phyloP scores from a whole-genome alignment of 2,329 filamentous ascomycete species.

The Curvularia sp. region DNA sequence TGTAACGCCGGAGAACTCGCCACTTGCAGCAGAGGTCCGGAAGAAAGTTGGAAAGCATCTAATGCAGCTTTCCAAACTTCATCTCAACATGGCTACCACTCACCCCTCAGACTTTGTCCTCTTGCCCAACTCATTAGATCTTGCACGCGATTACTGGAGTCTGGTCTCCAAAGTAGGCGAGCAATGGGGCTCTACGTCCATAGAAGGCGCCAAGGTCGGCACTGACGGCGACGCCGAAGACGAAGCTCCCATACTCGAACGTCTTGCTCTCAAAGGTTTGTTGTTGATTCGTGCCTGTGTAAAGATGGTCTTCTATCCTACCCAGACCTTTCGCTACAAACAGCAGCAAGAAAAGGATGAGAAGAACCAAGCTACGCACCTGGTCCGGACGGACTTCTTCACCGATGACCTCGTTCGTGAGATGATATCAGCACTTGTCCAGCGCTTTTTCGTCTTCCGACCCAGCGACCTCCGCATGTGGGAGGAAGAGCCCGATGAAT shows the following conservation, averaged over 20 bases:
- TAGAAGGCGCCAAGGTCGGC: constrained; percentile 51
- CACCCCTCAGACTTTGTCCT: constrained; percentile 85
- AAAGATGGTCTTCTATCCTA: constrained; percentile 81
- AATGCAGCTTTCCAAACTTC: constrained; percentile 88
- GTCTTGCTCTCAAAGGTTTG: constrained; percentile 81
- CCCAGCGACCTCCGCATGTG: constrained; percentile 86
- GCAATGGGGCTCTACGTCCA: constrained; percentile 66
- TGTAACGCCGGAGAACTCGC: constrained; percentile 63
- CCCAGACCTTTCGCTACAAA: constrained; percentile 83
- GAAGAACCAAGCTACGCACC: constrained; percentile 70
- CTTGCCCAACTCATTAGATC: constrained; percentile 77
- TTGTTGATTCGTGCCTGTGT: constrained; percentile 82
- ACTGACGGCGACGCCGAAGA: constrained; percentile 58
- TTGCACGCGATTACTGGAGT: constrained; percentile 86
- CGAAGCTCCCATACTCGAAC: constrained; percentile 71
- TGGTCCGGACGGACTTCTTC: constrained; percentile 77
- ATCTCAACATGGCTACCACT: constrained; percentile 80
- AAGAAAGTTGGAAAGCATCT: constrained; percentile 82
- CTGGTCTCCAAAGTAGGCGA: constrained; percentile 79
- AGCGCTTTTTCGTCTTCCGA: constrained; percentile 86
- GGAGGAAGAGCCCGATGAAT: constrained; percentile 94
- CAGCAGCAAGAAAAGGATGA: constrained; percentile 77
- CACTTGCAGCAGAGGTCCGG: constrained; percentile 60
- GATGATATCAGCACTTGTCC: constrained; percentile 84
- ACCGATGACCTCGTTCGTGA: constrained; percentile 78